Evolutionary conservation across 2,329 filamentous ascomycete species (phyloP).

Genomic region (Drechslerella coelobrocha): DNA sequence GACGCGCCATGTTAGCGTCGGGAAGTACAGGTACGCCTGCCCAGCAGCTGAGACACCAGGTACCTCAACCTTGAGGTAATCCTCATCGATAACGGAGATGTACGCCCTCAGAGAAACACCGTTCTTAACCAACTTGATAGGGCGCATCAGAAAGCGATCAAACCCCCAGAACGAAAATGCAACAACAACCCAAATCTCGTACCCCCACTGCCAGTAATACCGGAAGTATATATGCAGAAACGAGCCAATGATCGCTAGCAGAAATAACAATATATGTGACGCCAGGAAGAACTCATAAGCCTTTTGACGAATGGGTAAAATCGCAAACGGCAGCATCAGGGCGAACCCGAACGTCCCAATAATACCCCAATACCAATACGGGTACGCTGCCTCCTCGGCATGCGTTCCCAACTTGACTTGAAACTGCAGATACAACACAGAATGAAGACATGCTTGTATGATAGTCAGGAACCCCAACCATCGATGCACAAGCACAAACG

Average conservation of each 20-base stretch:
- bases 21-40: constrained; percentile 58
- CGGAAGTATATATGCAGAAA: constrained; percentile 58
- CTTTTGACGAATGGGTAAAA: constrained; percentile 54
- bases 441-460: constrained; percentile 56
- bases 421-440: constrained; percentile 55
- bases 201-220: constrained; percentile 57
- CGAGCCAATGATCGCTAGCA: constrained; percentile 56
- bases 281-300: constrained; percentile 57
- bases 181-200: constrained; percentile 58
- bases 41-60: constrained; percentile 36
- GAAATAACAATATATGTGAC: constrained; percentile 55
- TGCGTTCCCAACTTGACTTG: constrained; percentile 54
- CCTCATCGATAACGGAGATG: constrained; percentile 54
- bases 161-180: constrained; percentile 56
- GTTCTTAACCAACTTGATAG: constrained; percentile 52
- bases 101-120: constrained; percentile 50
- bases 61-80: constrained; percentile 56
- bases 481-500: constrained; percentile 58
- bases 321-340: constrained; percentile 53
- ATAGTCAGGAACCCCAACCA: constrained; percentile 56
- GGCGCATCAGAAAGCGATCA: constrained; percentile 55
- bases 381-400: constrained; percentile 49
- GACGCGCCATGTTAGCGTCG: constrained; percentile 57
- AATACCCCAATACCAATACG: constrained; percentile 58
- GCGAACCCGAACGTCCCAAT: constrained; percentile 55